These are phyloP conservation scores for Dendrobium officinale DNA, from an alignment of 106 monocot genomes.

Conservation along the genomic window DNA sequence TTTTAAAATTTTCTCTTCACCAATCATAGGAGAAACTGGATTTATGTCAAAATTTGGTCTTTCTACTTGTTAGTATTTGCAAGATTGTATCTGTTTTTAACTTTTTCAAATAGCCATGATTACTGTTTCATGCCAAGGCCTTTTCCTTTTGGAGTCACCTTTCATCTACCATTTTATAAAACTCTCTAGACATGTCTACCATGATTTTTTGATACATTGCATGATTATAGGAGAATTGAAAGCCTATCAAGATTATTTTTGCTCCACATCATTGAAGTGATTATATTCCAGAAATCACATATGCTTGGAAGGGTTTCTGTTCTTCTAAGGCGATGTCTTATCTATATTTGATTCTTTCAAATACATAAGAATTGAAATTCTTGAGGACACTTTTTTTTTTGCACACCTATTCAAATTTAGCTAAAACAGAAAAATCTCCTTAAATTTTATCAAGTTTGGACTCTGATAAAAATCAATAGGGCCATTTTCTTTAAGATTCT, in stretches of 20 bases:
- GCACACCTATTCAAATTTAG: neutral
- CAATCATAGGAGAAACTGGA: neutral
- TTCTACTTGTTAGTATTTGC: neutral
- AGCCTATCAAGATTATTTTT: neutral
- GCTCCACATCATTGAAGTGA: neutral
- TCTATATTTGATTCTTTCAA: no score
- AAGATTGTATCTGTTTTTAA: neutral
- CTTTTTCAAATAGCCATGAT: neutral
- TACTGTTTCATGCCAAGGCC: neutral
- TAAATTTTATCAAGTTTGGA: neutral
- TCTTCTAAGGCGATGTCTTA: no score
- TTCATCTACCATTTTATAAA: neutral
- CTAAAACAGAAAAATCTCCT: neutral
- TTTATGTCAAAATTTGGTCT: neutral
- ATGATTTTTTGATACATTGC: neutral
- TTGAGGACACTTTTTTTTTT: neutral
- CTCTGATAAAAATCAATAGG: neutral
- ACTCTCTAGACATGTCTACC: neutral
- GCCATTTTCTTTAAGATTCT: neutral
- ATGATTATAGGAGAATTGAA: neutral
- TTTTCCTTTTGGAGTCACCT: neutral
- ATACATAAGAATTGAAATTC: no score
- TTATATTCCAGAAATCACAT: neutral
- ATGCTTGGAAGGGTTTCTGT: no score
- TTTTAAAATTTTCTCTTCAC: neutral